Evolutionary conservation across 441 rosid species (phyloP), one percentile per base, ranked within the genome.

Genomic region (Melastoma candidum): DNA sequence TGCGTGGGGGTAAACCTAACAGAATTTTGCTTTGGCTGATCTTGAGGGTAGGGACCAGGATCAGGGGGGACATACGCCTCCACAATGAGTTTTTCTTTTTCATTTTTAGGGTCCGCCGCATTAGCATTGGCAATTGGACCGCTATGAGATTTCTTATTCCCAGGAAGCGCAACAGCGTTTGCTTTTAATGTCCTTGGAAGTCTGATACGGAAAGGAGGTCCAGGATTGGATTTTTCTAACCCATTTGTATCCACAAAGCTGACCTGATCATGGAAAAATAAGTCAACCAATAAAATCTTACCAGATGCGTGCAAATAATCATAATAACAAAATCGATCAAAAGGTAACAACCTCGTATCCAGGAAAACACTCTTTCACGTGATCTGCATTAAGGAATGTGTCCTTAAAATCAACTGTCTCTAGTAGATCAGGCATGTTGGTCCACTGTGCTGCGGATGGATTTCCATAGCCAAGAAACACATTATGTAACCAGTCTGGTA

Each of bases 401-500:
- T 89, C 97, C 72, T 93, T 93, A 76, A 93, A 93, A 78, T 89
- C 97, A 39, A 87, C 99, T 7, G 66, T 75, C 68, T 93, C 77
- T 48, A 94, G 85, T 51, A 89, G 85, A 65, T 94, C 82, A 26
- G 96, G 96, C 99, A 94, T 94, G 68, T 93, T 93, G 58, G 78
- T 80, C 99, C 99, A 93, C 60, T 93, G 99, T 44, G 97, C 99
- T 44, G 95, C 96, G 74, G 99, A 87, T 64, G 99, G 99, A 74
- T 93, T 75, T 14, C 99, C 99, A 70, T 93, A 93, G 51, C 99
- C 99, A 68, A 93, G 78, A 74, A 93, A 93, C 64, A 90, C 66
- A 60, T 90, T 87, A 70, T 89, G 97, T 80, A 93, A 66, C 99
- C 99, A 93, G 46, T 86, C 96, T 58, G 99, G 99, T 63, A 93